Evolutionary conservation across 495 filamentous ascomycete genomes (phyloP).

Genomic region (Penicillium robsamsonii): DNA sequence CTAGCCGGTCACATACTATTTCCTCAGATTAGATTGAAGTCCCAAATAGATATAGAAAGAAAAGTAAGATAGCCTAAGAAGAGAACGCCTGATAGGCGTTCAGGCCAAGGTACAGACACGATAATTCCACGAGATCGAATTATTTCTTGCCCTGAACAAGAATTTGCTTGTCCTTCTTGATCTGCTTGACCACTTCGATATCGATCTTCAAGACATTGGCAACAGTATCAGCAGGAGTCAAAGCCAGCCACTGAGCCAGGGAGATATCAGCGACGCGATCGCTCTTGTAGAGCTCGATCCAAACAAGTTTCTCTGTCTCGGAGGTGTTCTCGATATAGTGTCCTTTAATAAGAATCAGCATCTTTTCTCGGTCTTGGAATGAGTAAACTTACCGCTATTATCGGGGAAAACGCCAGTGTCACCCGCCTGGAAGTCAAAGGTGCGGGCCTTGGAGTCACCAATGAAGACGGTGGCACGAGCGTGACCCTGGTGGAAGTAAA

Average conservation of each 20-base stretch:
- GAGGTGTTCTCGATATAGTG: slow-evolving; percentile 69
- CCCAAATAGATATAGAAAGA: background rate
- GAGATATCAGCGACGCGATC: slow-evolving; percentile 62
- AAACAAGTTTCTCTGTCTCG: slow-evolving; percentile 56
- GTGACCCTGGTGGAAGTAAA: slow-evolving; percentile 60
- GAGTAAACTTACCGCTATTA: slow-evolving; percentile 47
- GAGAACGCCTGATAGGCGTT: background rate
- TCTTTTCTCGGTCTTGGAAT: background rate
- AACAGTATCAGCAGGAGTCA: slow-evolving; percentile 60
- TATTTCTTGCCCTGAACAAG: slow-evolving; percentile 30
- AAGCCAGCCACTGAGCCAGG: slow-evolving; percentile 62
- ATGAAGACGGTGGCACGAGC: slow-evolving; percentile 62
- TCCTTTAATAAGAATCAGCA: slow-evolving; percentile 22
- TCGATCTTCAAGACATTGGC: slow-evolving; percentile 57
- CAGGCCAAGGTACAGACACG: background rate
- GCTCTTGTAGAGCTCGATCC: slow-evolving; percentile 66
- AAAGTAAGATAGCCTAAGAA: background rate
- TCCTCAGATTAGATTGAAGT: background rate
- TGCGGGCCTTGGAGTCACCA: slow-evolving; percentile 54
- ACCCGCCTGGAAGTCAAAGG: slow-evolving; percentile 62
- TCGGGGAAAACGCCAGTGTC: slow-evolving; percentile 67
- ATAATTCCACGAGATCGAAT: background rate
- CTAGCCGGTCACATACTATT: background rate
- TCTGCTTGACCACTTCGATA: slow-evolving; percentile 50
- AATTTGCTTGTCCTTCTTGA: slow-evolving; percentile 65